Base-by-base conservation (phyloP, 768 basidiomycete genomes). In the Boletus speciosus region DNA sequence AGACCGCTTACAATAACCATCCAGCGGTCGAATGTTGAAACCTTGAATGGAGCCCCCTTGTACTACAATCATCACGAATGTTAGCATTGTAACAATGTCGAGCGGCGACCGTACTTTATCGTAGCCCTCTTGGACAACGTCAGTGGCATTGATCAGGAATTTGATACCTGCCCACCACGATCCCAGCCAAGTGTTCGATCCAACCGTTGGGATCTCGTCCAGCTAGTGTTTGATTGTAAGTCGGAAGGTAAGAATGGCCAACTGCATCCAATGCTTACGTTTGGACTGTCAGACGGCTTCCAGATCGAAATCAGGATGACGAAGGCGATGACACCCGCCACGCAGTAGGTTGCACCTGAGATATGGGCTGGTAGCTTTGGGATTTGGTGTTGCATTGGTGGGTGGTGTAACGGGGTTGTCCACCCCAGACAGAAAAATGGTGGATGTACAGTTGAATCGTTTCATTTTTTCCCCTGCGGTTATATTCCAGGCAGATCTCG, bases 11-110 rank as follows among this genome's bases (percentile, higher is more conserved):
- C 59, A 15, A 81, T 40, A 16, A 80, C 71, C 2, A 70, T 57
- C 80, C 80, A 81, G 39, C 59, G 58, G 14, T 49, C 45, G n/a
- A 67, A 34, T 1, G 46, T 53, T 0, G 72, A 52, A 11, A 73
- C 59, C 44, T 71, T 73, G 61, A 73, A 76, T 15, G 65, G 50
- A 4, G 55, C 49, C 7, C 51, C 56, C 35, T 68, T 68, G 59
- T 70, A 59, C 73, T 74, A 23, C 19, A 25, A 51, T 43, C 4
- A 15, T 36, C 11, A 31, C 48, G 19, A 29, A 10, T 6, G 0
- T 43, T 8, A 40, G 16, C 14, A 25, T 25, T 8, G 3, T 15
- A 14, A 31, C 1, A 5, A 10, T 7, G 1, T 31, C 3, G n/a
- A 36, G 16, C 2, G 3, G 11, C 9, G 3, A 11, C 56, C 49